Percentiles rank a stretch among this genome's conserved stretches.
phyloP scores from a whole-genome alignment of 2,329 filamentous ascomycete species.

The Pezicula neosporulosa region DNA sequence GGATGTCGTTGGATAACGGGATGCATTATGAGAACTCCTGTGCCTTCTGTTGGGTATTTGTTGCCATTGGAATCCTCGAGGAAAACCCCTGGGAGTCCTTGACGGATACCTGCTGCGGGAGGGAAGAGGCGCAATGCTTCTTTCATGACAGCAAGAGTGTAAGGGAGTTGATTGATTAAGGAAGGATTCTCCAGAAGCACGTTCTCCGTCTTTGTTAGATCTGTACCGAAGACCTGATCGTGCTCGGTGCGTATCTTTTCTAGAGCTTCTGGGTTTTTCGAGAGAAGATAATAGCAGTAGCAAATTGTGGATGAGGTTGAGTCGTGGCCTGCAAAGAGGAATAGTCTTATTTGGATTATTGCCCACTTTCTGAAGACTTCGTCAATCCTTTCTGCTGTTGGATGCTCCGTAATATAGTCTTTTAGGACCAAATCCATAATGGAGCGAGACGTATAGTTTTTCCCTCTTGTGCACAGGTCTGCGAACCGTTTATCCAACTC shows the following conservation, averaged over 20 bases:
- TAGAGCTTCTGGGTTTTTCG: conserved; percentile 9
- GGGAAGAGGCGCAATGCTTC: conserved; percentile 14
- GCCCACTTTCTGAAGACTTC: conserved; percentile 5
- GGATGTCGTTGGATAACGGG: conserved; percentile 31
- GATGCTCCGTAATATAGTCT: conserved; percentile 3
- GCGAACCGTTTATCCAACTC: conserved; percentile 7
- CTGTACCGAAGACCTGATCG: conserved; percentile 10
- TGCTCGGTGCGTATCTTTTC: conserved; percentile 8
- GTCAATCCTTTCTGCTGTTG: conserved; percentile 3
- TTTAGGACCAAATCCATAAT: conserved; percentile 14
- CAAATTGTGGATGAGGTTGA: conserved; percentile 9
- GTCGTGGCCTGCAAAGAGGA: conserved; percentile 17
- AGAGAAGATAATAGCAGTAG: conserved; percentile 9
- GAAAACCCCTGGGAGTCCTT: background rate
- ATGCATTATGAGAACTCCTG: conserved; percentile 10
- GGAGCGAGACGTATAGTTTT: conserved; percentile 1
- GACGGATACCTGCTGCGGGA: conserved; percentile 5
- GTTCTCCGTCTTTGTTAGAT: background rate
- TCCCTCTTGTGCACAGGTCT: background rate
- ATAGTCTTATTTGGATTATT: conserved; percentile 14
- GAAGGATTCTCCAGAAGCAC: conserved; percentile 4
- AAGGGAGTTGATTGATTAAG: conserved; percentile 11
- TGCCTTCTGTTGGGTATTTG: conserved; percentile 8
- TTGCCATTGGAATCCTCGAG: conserved; percentile 1
- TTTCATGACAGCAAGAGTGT: conserved; percentile 14